Evolutionary conservation across 257 asterid genomes (phyloP).

Genomic region (Pogostemon cablin): DNA sequence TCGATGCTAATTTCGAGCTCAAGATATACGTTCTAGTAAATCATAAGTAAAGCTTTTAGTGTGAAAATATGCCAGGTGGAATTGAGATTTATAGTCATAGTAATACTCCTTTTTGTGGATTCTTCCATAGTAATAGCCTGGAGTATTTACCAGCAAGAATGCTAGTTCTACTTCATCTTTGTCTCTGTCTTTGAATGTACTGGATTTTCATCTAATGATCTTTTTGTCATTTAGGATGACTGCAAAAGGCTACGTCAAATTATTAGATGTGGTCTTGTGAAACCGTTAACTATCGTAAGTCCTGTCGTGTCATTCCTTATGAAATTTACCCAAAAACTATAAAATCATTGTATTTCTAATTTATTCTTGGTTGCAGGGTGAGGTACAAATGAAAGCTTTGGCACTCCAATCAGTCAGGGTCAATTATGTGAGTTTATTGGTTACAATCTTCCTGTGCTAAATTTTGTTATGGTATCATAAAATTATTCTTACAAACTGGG

Average conservation of each 20-base stretch:
- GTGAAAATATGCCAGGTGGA: slow-evolving; percentile 26
- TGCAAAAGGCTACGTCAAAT: slow-evolving; percentile 82
- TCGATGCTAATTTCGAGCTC: neutral
- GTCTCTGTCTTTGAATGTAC: slow-evolving; percentile 16
- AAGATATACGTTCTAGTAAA: neutral
- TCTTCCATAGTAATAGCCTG: neutral
- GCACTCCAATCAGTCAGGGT: slow-evolving; percentile 65
- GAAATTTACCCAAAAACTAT: slow-evolving; percentile 18
- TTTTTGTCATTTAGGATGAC: slow-evolving; percentile 61
- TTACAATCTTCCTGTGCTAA: slow-evolving; percentile 20
- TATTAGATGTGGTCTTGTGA: slow-evolving; percentile 78
- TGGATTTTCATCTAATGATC: slow-evolving; percentile 13
- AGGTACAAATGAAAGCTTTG: slow-evolving; percentile 73
- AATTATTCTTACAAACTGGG: slow-evolving; percentile 3
- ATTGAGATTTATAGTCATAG: neutral
- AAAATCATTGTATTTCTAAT: slow-evolving; percentile 24
- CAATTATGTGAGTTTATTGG: slow-evolving; percentile 57
- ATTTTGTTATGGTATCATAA: slow-evolving; percentile 9
- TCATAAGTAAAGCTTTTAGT: slow-evolving; percentile 11
- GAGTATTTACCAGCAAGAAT: neutral
- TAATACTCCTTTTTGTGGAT: too few relatives aligned
- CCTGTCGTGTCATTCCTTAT: slow-evolving; percentile 30
- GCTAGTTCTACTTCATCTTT: neutral
- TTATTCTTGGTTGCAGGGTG: slow-evolving; percentile 58
- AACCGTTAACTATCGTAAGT: slow-evolving; percentile 77